Evolutionary conservation across 1,139 yeast genomes (phyloP).

Genomic region (Meyerozyma athensensis): DNA sequence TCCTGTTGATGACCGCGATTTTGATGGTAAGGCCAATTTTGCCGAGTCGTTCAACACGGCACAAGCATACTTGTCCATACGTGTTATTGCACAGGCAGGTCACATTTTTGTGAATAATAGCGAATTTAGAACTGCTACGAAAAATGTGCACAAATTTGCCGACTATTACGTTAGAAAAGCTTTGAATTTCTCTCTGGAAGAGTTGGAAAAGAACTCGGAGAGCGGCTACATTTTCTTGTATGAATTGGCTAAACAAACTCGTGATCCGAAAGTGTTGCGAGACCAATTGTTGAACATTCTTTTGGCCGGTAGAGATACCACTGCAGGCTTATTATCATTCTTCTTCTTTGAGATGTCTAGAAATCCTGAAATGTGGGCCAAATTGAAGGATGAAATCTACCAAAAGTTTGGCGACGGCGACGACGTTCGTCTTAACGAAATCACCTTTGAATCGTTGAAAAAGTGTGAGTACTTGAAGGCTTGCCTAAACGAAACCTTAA

Average conservation of each 20-base stretch:
- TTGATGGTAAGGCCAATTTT: constrained; percentile 21
- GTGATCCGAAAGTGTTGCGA: constrained; percentile 37
- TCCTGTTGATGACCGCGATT: constrained; percentile 8
- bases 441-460: constrained; percentile 48
- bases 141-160: constrained; percentile 24
- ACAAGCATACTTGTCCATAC: constrained; percentile 31
- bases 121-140: constrained; percentile 27
- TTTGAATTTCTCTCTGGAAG: constrained; percentile 17
- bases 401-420: constrained; percentile 33
- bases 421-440: constrained; percentile 22
- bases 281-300: constrained; percentile 43
- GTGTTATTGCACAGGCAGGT: constrained; percentile 32
- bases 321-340: constrained; percentile 42
- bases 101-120: constrained; percentile 29
- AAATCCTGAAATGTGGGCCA: constrained; percentile 31
- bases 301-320: constrained; percentile 46
- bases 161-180: constrained; percentile 26
- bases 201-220: constrained; percentile 32
- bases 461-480: constrained; percentile 44
- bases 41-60: constrained; percentile 35
- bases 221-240: constrained; percentile 40
- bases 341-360: constrained; percentile 39
- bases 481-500: constrained; percentile 46
- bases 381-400: constrained; percentile 29
- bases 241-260: constrained; percentile 42